Evolutionary conservation across 192 early-diverging fungal species (phyloP), one percentile per base, ranked within the genome.

Genomic region (Umbelopsis sp.): DNA sequence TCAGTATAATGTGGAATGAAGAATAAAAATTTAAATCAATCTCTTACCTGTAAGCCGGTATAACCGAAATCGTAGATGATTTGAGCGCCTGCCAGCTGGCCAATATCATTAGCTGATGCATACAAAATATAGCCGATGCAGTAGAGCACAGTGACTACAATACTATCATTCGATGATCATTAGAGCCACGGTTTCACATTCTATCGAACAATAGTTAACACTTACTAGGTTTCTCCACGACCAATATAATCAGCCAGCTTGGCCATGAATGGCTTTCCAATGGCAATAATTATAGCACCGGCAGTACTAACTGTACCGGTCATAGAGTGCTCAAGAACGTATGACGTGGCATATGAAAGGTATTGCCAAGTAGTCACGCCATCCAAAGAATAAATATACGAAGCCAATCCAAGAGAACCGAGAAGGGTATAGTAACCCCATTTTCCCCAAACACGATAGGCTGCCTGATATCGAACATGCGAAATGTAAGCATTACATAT

Each of bases 161-260:
- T 43, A 45, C 25, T 53, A 9, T 38, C 24, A 14, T 52, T 53
- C 12, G 68, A 36, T 34, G 68, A 43, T 38, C 32, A 24, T 25
- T 12, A 24, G 52, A n/a, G n/a, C n/a, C n/a, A n/a, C 45, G 20
- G 2, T 21, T 32, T 9, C 52, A 24, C 16, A 65, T 3, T n/a
- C n/a, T n/a, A 49, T 59, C 21, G 70, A 45, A 65, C 26, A 65
- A 56, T 17, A 74, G 32, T 44, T 5, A 44, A 54, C 12, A 54
- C 52, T 54, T 12, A 54, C 52, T 54, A 54, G 3, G 52, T 54
- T 10, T 54, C 52, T 4, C 52, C 52, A 49, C 73, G 68, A 31
- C 73, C 73, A 20, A 70, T 66, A 22, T 38, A 20, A 70, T 74
- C 73, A 56, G 73, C 69, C 9, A 74, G 16, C 22, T 74, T 74